phyloP scores from a whole-genome alignment of 176 grass and related monocot species.

The Cenchrus purpureus region DNA sequence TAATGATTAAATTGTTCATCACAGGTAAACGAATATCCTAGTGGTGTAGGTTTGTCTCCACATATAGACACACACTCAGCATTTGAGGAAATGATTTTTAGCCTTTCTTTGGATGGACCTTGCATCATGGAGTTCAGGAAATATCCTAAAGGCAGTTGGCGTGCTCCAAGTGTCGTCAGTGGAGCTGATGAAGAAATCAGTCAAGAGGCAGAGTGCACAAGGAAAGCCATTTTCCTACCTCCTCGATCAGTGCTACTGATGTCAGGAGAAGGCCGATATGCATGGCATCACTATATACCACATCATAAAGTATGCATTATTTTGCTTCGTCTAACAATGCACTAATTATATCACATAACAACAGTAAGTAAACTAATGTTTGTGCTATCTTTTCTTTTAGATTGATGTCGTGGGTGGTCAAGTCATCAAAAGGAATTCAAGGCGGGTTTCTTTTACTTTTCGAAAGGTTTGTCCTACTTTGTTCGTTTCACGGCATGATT shows the following conservation, averaged over 20 bases:
- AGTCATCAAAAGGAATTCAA: slow-evolving; percentile 68
- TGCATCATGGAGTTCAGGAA: slow-evolving; percentile 98
- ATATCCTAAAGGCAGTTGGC: slow-evolving; percentile 72
- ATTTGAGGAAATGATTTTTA: slow-evolving; percentile 95
- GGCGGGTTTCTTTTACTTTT: slow-evolving; percentile 92
- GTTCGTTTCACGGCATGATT: neutral
- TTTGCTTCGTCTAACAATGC: neutral
- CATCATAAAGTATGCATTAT: slow-evolving; percentile 79
- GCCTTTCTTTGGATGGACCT: slow-evolving; percentile 85
- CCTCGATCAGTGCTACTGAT: slow-evolving; percentile 84
- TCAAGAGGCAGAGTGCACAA: slow-evolving; percentile 46
- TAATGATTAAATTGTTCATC: slow-evolving; percentile 40
- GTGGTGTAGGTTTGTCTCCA: slow-evolving; percentile 90
- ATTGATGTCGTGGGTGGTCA: slow-evolving; percentile 67
- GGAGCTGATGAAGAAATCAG: slow-evolving; percentile 53
- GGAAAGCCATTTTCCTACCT: slow-evolving; percentile 85
- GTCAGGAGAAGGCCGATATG: slow-evolving; percentile 93
- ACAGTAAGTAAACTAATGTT: slow-evolving; percentile 11
- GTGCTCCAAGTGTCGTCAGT: slow-evolving; percentile 48
- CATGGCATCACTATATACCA: slow-evolving; percentile 99
- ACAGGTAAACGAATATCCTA: slow-evolving; percentile 96
- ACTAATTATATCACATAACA: neutral
- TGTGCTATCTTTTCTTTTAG: slow-evolving; percentile 43
- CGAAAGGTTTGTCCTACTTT: slow-evolving; percentile 68
- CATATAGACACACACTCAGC: slow-evolving; percentile 98